Evolutionary conservation across 768 basidiomycete species (phyloP), one percentile per base, ranked within the genome.

Genomic region (Lentinus brumalis): DNA sequence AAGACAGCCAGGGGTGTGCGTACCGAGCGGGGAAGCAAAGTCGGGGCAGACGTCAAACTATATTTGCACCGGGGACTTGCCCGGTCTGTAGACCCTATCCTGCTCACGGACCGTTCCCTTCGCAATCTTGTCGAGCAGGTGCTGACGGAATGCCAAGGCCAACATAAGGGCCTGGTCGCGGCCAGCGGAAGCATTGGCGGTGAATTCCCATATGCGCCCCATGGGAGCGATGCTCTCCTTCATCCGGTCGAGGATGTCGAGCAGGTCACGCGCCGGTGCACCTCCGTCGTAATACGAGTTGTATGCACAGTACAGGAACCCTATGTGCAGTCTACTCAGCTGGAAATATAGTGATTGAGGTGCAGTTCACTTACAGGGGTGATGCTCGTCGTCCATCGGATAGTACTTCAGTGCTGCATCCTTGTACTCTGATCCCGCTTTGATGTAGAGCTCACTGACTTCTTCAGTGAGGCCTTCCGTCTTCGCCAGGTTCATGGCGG

Each of bases 141-240:
- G 29, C 3, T 50, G 38, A 21, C 53, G 59, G 30, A 57, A 1
- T 9, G 3, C 15, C 47, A 57, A 49, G 18, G 26, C 47, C 2
- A 21, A 15, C 32, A 56, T 2, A n/a, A 61, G 44, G 7, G 3
- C 16, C 8, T 7, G 14, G n/a, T 53, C 38, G 21, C 56, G 39
- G 3, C 47, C 52, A 3, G 16, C 44, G 4, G n/a, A 29, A 14
- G 41, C 35, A 26, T 51, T 41, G 8, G 56, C 53, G 15, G 66
- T 64, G 55, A 63, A 47, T 26, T 63, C 65, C 69, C 69, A 70
- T 35, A 67, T 60, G 31, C 35, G 45, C 50, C 41, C 64, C 46
- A 58, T 51, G 32, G 57, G 18, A 9, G 68, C 66, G 14, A 67
- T 53, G 1, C 47, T 35, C 14, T 56, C 39, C 14, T 60, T 53